Evolutionary conservation across 805 yeast genomes (phyloP), one percentile per base, ranked within the genome.

Genomic region (Candida parachauliodes): DNA sequence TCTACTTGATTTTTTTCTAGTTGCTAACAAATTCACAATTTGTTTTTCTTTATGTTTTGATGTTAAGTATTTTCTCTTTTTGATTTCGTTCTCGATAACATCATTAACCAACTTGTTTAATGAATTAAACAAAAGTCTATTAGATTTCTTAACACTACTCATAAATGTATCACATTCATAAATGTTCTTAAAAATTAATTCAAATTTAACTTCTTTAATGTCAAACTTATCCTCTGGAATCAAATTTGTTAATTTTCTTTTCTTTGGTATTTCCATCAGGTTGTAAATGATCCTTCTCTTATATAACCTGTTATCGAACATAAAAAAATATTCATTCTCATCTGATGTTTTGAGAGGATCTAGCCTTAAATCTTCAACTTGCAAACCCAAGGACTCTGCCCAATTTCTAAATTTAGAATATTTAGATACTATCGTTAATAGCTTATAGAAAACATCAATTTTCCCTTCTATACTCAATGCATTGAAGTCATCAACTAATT

Each of bases 1-100:
- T 57, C 93, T 71, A 1, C 88, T 77, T 0, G 91, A 83, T 46
- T 87, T 70, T 50, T 85, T 84, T 50, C 93, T 70, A 40, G 83
- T 76, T 3, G 79, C 79, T 51, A 85, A 59, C 38, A 85, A 55
- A 16, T 72, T 74, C 33, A 75, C 76, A 71, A 84, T 68, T 45
- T 83, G 80, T 32, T 75, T 70, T 39, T 81, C 86, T 52, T 77
- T 80, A 47, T 71, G 75, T 48, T 83, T 65, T 44, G 75, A 76
- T 20, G 72, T 53, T 12, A 78, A 62, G 41, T 70, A 71, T 48
- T 70, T 74, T 45, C 86, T 62, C 47, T 76, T 77, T 41, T 68
- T 70, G 27, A 76, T 46, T 49, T 81, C 86, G 41, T 65, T 68
- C 7, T 47, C 46, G 28, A 52, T 57, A 3, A 59, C 43, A 11